Percentiles rank a stretch among this genome's conserved stretches.
Evolutionary conservation across 2,329 filamentous ascomycete species (phyloP).

Genomic region (Xylariales sp.): DNA sequence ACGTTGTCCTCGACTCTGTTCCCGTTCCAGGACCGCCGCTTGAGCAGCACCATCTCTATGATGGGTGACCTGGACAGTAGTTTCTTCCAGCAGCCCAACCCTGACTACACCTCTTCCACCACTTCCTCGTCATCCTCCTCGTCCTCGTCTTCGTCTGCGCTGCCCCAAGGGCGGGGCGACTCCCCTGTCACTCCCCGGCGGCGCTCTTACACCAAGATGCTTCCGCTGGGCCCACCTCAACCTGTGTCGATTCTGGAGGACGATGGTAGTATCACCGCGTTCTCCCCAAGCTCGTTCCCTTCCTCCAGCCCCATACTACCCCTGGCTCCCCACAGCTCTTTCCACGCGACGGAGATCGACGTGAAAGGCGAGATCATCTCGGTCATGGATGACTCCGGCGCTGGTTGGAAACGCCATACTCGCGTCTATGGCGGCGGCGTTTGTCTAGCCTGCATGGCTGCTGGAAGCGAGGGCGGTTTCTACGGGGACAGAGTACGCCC

Average conservation of each 20-base stretch:
- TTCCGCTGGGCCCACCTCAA: constrained; percentile 27
- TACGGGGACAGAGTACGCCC: constrained; percentile 51
- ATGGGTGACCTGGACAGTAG: constrained; percentile 29
- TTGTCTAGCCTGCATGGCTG: constrained; percentile 50
- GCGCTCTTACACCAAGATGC: constrained; percentile 37
- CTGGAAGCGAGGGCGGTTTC: constrained; percentile 41
- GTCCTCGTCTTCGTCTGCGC: constrained; percentile 15
- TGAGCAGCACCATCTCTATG: constrained; percentile 26
- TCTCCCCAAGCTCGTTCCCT: constrained; percentile 46
- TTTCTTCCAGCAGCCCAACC: constrained; percentile 46
- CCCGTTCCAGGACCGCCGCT: constrained; percentile 35
- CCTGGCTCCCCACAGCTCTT: constrained; percentile 36
- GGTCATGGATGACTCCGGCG: constrained; percentile 40
- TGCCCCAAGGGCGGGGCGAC: constrained; percentile 15
- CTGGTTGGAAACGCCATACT: constrained; percentile 54
- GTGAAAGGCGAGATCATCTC: constrained; percentile 48
- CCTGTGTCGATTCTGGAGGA: constrained; percentile 9
- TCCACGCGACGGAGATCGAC: constrained; percentile 31
- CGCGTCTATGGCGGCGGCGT: constrained; percentile 55
- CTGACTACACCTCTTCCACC: constrained; percentile 40
- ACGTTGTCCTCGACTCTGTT: constrained; percentile 37
- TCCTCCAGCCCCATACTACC: constrained; percentile 43
- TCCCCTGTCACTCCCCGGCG: constrained; percentile 30
- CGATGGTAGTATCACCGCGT: constrained; percentile 22
- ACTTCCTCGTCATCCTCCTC: constrained; percentile 5